These are phyloP conservation scores for Brassica hybrid DNA, from an alignment of 441 rosid species.

Conservation along the genomic window DNA sequence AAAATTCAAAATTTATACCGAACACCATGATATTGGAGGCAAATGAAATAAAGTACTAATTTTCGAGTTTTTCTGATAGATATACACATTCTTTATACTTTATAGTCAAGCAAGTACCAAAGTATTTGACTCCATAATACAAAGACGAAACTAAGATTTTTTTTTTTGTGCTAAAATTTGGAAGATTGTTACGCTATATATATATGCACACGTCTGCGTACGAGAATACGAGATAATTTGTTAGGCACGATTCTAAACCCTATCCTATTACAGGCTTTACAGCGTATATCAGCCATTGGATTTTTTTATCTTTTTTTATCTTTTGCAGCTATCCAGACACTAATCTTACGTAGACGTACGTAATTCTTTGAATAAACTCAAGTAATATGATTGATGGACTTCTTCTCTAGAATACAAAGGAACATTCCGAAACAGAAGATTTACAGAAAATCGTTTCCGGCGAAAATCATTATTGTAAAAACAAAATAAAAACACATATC, in stretches of 20 bases:
- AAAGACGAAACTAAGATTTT: background rate
- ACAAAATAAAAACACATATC: background rate
- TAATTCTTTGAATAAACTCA: background rate
- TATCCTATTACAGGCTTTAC: background rate
- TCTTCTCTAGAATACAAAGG: background rate
- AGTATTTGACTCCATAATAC: constrained; percentile 20
- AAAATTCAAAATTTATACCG: background rate
- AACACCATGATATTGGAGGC: background rate
- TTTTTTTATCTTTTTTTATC: background rate
- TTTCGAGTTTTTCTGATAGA: background rate
- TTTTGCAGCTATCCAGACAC: background rate
- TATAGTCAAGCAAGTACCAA: constrained; percentile 20
- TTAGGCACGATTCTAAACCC: constrained; percentile 23
- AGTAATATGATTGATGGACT: background rate
- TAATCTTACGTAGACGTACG: constrained; percentile 3
- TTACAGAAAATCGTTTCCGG: background rate
- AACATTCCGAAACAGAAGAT: background rate
- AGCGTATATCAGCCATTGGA: background rate
- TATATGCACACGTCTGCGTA: background rate
- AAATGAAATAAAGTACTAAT: background rate
- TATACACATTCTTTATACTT: background rate
- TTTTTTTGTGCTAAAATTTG: too few relatives aligned
- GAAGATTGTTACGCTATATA: background rate
- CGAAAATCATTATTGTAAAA: background rate
- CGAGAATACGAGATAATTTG: constrained; percentile 9